phyloP scores from a whole-genome alignment of 768 basidiomycete species.

The Serendipita sp. region DNA sequence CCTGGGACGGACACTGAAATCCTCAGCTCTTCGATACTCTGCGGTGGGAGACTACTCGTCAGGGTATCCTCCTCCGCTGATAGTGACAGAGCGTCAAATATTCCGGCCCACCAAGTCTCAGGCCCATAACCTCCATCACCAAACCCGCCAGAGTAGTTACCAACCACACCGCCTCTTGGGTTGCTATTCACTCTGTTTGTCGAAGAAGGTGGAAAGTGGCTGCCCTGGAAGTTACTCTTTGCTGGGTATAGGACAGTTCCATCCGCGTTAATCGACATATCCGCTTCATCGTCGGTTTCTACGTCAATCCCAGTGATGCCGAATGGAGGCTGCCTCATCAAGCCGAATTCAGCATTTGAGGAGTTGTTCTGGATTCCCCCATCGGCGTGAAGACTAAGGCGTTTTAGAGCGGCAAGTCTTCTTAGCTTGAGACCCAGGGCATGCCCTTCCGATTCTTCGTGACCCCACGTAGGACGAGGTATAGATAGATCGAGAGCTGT shows the following conservation, averaged over 20 bases:
- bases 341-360: not conserved
- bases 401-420: not conserved
- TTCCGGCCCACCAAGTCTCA: not conserved
- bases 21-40: not conserved
- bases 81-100: not conserved
- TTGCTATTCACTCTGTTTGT: not conserved
- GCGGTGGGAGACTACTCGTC: not conserved
- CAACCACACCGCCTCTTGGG: not conserved
- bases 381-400: constrained; percentile 2
- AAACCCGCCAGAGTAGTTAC: not conserved
- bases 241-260: not conserved
- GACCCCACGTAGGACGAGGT: not conserved
- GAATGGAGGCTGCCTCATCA: not conserved
- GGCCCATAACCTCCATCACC: not conserved
- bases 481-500: not conserved
- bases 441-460: not conserved
- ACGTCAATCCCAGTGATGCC: not conserved
- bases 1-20: not conserved
- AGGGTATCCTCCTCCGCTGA: not conserved
- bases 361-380: not conserved
- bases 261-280: not conserved
- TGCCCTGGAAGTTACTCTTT: not conserved
- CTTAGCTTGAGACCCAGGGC: not conserved
- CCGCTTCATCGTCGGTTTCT: constrained; percentile 2
- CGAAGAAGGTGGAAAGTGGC: not conserved